Evolutionary conservation across 2,329 filamentous ascomycete species (phyloP), one percentile per base, ranked within the genome.

Genomic region (Exophiala mesophila): DNA sequence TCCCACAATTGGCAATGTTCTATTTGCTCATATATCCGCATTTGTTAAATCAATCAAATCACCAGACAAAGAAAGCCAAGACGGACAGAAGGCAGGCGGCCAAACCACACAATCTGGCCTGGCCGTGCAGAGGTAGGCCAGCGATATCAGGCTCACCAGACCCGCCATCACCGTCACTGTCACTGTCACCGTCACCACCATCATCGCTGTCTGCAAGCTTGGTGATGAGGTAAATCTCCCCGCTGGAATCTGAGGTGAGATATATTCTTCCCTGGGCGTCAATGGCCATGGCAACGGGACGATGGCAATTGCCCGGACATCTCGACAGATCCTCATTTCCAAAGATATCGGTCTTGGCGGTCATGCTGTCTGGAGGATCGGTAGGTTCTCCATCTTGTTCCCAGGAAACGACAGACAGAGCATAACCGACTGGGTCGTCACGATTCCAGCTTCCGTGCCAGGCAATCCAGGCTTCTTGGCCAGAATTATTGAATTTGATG

Each of bases 391-490:
- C 73, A 32, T 68, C 63, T 18, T 63, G 53, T 21, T 52, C 51
- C 48, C 76, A 76, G 5, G 59, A 57, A 5, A 77, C 60, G 4
- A 69, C 59, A 17, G 64, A 67, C 41, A 77, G 55, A 47, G 73
- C 73, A 59, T 76, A 76, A 19, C 73, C 73, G 2, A 68, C 63
- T 18, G 72, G 72, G 1, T 61, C 52, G 20, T 66, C 59, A 10
- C 71, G 64, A 47, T 77, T 65, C 80, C 83, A 87, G 60, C 77
- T 82, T 10, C 84, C 83, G 60, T 86, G 83, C 63, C 88, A 85
- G 1, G 78, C 70, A 13, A 88, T 66, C 63, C 77, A 88, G 1
- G 81, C 82, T 2, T 67, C 65, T 2, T 69, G 72, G 9, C 71
- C 73, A 24, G 76, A 76, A 29, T 67, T 56, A 49, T 76, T 70